phyloP scores from a whole-genome alignment of 1,139 yeast species.

The Keqinozyma sinolaborantium region DNA sequence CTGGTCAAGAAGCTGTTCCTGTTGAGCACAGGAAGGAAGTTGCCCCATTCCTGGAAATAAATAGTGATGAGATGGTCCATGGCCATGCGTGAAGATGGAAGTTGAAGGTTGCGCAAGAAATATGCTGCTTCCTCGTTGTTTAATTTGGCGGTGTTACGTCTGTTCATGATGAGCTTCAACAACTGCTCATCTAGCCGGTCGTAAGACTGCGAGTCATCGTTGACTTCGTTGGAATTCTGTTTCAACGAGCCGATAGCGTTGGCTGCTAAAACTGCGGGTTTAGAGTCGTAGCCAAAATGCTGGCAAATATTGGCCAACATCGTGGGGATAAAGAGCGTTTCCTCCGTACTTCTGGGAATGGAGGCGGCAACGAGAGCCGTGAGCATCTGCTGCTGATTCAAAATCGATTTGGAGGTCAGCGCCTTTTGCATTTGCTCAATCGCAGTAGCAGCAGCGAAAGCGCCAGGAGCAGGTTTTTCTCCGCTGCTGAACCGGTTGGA shows the following conservation, averaged over 20 bases:
- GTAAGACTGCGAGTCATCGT: slow-evolving; percentile 7
- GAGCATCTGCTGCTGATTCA: slow-evolving; percentile 46
- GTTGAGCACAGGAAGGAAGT: slow-evolving; percentile 65
- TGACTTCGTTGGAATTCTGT: slow-evolving; percentile 30
- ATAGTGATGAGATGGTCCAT: slow-evolving; percentile 54
- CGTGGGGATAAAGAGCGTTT: slow-evolving; percentile 69
- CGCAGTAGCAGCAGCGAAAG: slow-evolving; percentile 72
- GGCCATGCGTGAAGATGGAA: slow-evolving; percentile 52
- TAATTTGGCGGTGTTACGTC: slow-evolving; percentile 22
- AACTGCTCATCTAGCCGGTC: slow-evolving; percentile 12
- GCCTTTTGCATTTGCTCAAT: slow-evolving; percentile 51
- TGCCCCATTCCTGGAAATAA: slow-evolving; percentile 81
- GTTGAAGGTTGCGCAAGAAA: slow-evolving; percentile 41
- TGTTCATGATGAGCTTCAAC: slow-evolving; percentile 26
- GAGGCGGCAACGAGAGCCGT: slow-evolving; percentile 71
- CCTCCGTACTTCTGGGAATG: slow-evolving; percentile 74
- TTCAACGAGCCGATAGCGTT: slow-evolving; percentile 67
- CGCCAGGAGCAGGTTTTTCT: slow-evolving; percentile 71
- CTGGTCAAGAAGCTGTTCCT: slow-evolving; percentile 59
- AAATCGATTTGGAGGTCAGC: slow-evolving; percentile 12
- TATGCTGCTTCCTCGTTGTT: slow-evolving; percentile 33
- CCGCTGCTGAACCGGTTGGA: slow-evolving; percentile 25
- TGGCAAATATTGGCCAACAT: slow-evolving; percentile 65
- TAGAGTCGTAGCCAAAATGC: slow-evolving; percentile 66
- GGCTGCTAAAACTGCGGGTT: slow-evolving; percentile 65